Percentiles rank a stretch among this genome's conserved stretches.
These are phyloP conservation scores for Paramecium tetraurelia DNA, from an alignment of 73 alveolate species.

Conservation along the genomic window DNA sequence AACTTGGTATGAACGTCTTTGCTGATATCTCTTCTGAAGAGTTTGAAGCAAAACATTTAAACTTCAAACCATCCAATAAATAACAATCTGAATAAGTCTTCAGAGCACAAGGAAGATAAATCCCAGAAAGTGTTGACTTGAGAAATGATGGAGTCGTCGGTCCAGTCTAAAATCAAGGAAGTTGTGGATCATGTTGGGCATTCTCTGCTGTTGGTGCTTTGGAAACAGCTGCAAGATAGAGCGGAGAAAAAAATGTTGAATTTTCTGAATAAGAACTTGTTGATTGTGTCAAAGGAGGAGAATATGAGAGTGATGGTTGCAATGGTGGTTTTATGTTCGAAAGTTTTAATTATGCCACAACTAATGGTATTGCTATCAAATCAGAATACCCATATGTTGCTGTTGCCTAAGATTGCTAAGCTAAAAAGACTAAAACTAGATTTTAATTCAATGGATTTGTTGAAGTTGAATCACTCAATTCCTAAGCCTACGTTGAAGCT, in stretches of 20 bases:
- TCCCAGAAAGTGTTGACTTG: conserved; percentile 70
- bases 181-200: conserved; percentile 61
- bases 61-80: neutral
- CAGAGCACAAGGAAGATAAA: neutral
- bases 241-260: neutral
- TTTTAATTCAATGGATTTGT: conserved; percentile 51
- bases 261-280: conserved; percentile 67
- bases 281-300: conserved; percentile 56
- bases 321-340: conserved; percentile 75
- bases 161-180: conserved; percentile 55
- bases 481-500: conserved; percentile 61
- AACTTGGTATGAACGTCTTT: conserved; percentile 22
- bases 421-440: conserved; percentile 41
- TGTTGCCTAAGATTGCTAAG: conserved; percentile 27
- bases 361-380: conserved; percentile 46
- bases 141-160: conserved; percentile 1
- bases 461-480: conserved; percentile 36
- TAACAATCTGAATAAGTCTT: neutral
- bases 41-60: conserved; percentile 2
- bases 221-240: conserved; percentile 14
- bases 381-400: conserved; percentile 67
- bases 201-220: conserved; percentile 60
- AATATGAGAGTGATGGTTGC: conserved; percentile 70
- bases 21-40: conserved; percentile 55
- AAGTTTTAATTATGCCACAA: conserved; percentile 69